Conservation (phyloP, 306 rosid species). For the Oxytropis ochrocephala region DNA sequence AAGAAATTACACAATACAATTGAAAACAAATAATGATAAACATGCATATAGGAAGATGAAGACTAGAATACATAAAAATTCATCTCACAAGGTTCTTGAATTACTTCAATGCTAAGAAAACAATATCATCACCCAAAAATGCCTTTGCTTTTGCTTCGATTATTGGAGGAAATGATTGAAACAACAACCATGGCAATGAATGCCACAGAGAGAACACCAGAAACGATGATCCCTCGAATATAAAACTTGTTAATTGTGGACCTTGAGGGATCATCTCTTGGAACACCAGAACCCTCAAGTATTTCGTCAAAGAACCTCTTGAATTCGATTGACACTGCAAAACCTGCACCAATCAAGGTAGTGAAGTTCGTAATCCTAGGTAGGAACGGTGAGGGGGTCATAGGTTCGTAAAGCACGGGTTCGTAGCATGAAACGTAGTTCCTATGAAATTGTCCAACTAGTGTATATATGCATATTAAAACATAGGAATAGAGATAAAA, state of each 20-base stretch:
- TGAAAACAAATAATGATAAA: not conserved
- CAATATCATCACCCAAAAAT: conserved; percentile 3
- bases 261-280: conserved; percentile 7
- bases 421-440: no score
- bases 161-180: conserved; percentile 41
- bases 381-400: no score
- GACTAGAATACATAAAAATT: not conserved
- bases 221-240: conserved; percentile 21
- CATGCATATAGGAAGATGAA: not conserved
- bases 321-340: conserved; percentile 31
- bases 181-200: conserved; percentile 27
- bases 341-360: conserved; percentile 49
- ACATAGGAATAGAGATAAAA: no score
- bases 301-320: not conserved
- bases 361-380: no score
- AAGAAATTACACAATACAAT: not conserved
- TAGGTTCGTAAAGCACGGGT: no score
- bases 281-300: not conserved
- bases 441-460: no score
- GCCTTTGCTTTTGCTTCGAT: conserved; percentile 15
- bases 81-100: not conserved
- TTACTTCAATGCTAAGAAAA: not conserved
- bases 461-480: no score
- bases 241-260: conserved; percentile 20
- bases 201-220: conserved; percentile 24